These are phyloP conservation scores for Dendrobium huoshanense DNA, from an alignment of 106 monocot species.

Conservation along the genomic window DNA sequence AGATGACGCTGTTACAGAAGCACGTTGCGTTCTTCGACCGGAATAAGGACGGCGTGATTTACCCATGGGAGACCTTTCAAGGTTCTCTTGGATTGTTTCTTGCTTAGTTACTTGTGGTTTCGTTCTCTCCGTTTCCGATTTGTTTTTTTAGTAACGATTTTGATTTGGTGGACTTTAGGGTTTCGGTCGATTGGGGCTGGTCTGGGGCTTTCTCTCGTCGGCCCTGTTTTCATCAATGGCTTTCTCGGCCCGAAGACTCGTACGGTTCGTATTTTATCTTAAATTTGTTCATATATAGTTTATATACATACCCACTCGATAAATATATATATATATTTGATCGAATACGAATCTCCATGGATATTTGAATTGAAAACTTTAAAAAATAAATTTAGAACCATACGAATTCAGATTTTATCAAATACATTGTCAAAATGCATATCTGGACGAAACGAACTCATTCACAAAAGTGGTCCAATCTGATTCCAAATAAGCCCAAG, in stretches of 20 bases:
- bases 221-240: conserved; percentile 51
- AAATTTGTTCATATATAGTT: background rate
- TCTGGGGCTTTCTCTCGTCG: conserved; percentile 14
- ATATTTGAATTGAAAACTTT: no score
- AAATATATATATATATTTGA: no score
- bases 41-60: conserved; percentile 75
- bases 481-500: no score
- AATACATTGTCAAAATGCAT: no score
- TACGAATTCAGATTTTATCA: no score
- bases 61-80: conserved; percentile 56
- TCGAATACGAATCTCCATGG: no score
- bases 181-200: conserved; percentile 62
- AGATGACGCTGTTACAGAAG: conserved; percentile 31
- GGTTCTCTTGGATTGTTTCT: conserved; percentile 19
- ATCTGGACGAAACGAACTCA: no score
- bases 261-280: conserved; percentile 15
- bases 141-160: background rate
- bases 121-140: background rate
- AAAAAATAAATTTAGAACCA: no score
- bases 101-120: background rate
- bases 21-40: conserved; percentile 75
- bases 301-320: background rate
- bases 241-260: conserved; percentile 43
- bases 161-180: conserved; percentile 24
- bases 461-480: no score